phyloP scores from a whole-genome alignment of 192 early-diverging fungal genomes.

The Rhizophagus prolifer region DNA sequence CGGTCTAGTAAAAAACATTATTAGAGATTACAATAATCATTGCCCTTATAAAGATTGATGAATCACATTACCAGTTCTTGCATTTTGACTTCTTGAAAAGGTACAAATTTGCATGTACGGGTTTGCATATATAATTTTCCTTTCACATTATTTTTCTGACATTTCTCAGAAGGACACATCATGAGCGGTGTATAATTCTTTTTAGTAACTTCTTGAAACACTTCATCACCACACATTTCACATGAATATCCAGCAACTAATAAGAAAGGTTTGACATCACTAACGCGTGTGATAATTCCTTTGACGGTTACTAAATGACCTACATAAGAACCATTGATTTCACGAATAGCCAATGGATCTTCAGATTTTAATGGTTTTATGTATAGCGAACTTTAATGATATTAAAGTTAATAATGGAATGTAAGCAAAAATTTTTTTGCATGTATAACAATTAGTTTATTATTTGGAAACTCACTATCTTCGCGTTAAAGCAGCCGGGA shows the following conservation, averaged over 20 bases:
- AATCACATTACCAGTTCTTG: conserved; percentile 79
- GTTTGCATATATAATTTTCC: conserved; percentile 90
- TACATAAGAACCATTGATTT: conserved; percentile 75
- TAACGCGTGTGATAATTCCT: conserved; percentile 92
- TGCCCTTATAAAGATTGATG: background rate
- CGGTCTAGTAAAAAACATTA: conserved; percentile 54
- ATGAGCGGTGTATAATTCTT: conserved; percentile 76
- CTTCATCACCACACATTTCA: conserved; percentile 92
- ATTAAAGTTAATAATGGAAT: background rate
- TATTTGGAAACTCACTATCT: conserved; percentile 66
- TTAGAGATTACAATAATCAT: background rate
- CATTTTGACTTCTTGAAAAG: conserved; percentile 95
- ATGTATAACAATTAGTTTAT: background rate
- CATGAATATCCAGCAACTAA: conserved; percentile 88
- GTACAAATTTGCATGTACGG: conserved; percentile 86
- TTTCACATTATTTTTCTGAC: conserved; percentile 74
- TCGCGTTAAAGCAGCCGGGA: conserved; percentile 83
- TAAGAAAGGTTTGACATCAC: conserved; percentile 89
- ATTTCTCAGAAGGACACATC: conserved; percentile 78
- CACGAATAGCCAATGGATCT: conserved; percentile 77
- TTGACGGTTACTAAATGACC: conserved; percentile 86
- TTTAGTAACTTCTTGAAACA: conserved; percentile 88
- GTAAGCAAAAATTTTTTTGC: background rate
- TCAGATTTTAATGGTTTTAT: conserved; percentile 71
- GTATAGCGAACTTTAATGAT: conserved; percentile 61